Percentiles rank a stretch among this genome's conserved stretches.
phyloP scores from a whole-genome alignment of 176 grass and related monocot genomes.

The barley (Hordeum vulgare) region MorexV3_pseudomolecules_assembly NC_058524.1:107116112-107116611 shows the following conservation, averaged over 20 bases:
- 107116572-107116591: conserved; percentile 99
- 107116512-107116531: conserved; percentile 91
- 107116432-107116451: conserved; percentile 90
- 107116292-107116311: conserved; percentile 27
- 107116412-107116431: conserved; percentile 92
- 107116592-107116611: conserved; percentile 98
- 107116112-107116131: not conserved
- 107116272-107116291: conserved; percentile 93
- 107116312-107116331: too few species aligned
- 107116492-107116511: conserved; percentile 79
- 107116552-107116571: conserved; percentile 89
- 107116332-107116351: too few species aligned
- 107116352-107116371: not conserved
- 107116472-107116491: conserved; percentile 91
- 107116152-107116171: not conserved
- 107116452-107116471: conserved; percentile 84
- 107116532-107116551: conserved; percentile 99
- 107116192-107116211: conserved; percentile 37
- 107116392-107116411: conserved; percentile 88
- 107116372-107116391: too few species aligned
- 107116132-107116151: not conserved
- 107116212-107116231: conserved; percentile 97
- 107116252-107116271: conserved; percentile 63
- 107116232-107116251: conserved; percentile 84
- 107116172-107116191: not conserved